These are phyloP conservation scores for Aspergillus phoenicis DNA, from an alignment of 2,329 filamentous ascomycete species.

Conservation along the genomic window DNA sequence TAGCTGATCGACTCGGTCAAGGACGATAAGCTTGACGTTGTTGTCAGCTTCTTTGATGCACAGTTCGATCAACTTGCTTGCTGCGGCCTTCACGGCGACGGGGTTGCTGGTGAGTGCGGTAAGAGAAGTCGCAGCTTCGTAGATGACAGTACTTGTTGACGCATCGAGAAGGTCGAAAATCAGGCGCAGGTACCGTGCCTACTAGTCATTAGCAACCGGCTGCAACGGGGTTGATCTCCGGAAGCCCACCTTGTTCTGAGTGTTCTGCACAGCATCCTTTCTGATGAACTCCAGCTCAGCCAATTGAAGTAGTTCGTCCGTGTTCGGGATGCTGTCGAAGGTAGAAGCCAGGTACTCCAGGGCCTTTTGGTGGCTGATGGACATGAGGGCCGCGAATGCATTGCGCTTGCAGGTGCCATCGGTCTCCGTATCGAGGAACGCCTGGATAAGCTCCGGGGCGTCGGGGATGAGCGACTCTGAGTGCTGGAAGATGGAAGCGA, in stretches of 20 bases:
- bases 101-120: conserved; percentile 94
- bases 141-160: conserved; percentile 89
- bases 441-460: conserved; percentile 85
- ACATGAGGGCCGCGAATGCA: conserved; percentile 86
- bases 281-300: conserved; percentile 96
- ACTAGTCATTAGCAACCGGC: conserved; percentile 32
- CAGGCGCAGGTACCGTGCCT: conserved; percentile 86
- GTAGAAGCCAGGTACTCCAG: conserved; percentile 83
- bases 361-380: conserved; percentile 91
- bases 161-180: conserved; percentile 97
- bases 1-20: conserved; percentile 88
- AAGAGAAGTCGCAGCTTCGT: conserved; percentile 93
- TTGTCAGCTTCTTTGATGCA: conserved; percentile 98
- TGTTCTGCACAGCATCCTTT: conserved; percentile 93
- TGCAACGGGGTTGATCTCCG: not conserved
- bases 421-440: conserved; percentile 86
- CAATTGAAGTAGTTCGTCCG: conserved; percentile 89
- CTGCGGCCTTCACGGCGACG: conserved; percentile 95
- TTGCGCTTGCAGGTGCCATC: conserved; percentile 98
- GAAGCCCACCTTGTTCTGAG: conserved; percentile 78
- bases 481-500: conserved; percentile 89
- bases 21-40: conserved; percentile 97
- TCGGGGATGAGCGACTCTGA: conserved; percentile 92
- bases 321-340: conserved; percentile 91
- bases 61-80: conserved; percentile 92